Evolutionary conservation across 805 yeast species (phyloP).

Genomic region (Peterozyma toletana): DNA sequence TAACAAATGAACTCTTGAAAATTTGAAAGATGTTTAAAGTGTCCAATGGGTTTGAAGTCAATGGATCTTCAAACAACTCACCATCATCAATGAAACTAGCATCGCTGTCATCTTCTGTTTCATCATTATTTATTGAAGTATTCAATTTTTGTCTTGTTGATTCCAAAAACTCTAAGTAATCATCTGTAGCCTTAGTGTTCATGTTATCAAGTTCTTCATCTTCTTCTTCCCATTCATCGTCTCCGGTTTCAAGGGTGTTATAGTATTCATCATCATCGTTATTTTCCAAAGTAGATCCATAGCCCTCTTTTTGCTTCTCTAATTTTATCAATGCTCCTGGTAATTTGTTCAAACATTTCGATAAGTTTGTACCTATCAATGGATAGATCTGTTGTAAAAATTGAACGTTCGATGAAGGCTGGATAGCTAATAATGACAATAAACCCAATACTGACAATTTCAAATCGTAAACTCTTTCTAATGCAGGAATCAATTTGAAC

Average conservation of each 20-base stretch:
- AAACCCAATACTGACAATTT: conserved; percentile 69
- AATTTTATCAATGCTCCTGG: conserved; percentile 67
- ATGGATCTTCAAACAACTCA: conserved; percentile 76
- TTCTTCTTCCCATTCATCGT: conserved; percentile 16
- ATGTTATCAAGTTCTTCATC: conserved; percentile 20
- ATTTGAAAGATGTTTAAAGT: conserved; percentile 61
- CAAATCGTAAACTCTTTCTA: conserved; percentile 72
- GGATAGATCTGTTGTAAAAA: conserved; percentile 28
- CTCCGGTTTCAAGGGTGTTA: conserved; percentile 17
- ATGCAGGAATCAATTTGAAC: conserved; percentile 49
- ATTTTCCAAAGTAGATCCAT: conserved; percentile 25
- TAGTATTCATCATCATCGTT: conserved; percentile 22
- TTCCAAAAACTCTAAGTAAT: conserved; percentile 41
- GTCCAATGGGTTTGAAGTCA: conserved; percentile 76
- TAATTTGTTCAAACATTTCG: conserved; percentile 45
- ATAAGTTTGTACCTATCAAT: conserved; percentile 44
- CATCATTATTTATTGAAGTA: conserved; percentile 23
- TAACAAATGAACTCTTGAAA: conserved; percentile 47
- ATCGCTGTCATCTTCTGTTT: conserved; percentile 36
- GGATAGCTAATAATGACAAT: conserved; percentile 36
- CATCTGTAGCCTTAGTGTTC: conserved; percentile 24
- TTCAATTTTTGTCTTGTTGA: conserved; percentile 32
- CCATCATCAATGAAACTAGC: conserved; percentile 34
- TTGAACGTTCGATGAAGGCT: conserved; percentile 3
- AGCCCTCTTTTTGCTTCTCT: conserved; percentile 57